phyloP scores from a whole-genome alignment of 78 protist species.

The Dictyostelium intermedium region DNA sequence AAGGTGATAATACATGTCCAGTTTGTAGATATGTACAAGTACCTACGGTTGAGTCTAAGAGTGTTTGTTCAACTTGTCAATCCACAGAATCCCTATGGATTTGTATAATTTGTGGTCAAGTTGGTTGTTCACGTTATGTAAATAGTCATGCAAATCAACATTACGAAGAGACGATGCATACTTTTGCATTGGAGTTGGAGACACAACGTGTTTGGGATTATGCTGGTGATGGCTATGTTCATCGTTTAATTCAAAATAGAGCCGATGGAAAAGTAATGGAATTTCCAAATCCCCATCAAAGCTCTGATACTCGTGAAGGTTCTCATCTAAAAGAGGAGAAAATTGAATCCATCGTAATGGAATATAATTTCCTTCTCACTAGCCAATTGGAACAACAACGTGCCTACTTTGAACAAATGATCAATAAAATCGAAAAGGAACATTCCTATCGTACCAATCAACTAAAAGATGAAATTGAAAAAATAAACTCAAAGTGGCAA shows the following conservation, averaged over 20 bases:
- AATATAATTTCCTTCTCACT: slow-evolving; percentile 87
- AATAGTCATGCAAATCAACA: slow-evolving; percentile 92
- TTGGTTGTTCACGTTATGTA: slow-evolving; percentile 91
- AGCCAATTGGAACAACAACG: slow-evolving; percentile 89
- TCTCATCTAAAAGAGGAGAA: slow-evolving; percentile 86
- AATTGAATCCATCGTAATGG: slow-evolving; percentile 80
- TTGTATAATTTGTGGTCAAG: slow-evolving; percentile 93
- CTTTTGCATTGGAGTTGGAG: slow-evolving; percentile 91
- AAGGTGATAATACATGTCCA: slow-evolving; percentile 81
- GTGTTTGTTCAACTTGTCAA: slow-evolving; percentile 63
- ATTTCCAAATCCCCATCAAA: slow-evolving; percentile 89
- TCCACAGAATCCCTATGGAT: slow-evolving; percentile 90
- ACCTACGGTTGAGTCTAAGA: slow-evolving; percentile 52
- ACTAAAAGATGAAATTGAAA: slow-evolving; percentile 45
- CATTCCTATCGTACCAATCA: not conserved
- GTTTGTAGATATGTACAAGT: slow-evolving; percentile 87
- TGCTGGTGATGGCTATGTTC: slow-evolving; percentile 93
- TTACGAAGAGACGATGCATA: slow-evolving; percentile 89
- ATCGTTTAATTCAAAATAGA: slow-evolving; percentile 84
- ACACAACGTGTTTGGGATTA: slow-evolving; percentile 97
- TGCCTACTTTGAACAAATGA: slow-evolving; percentile 79
- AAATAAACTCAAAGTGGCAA: not conserved
- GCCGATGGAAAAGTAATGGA: slow-evolving; percentile 94
- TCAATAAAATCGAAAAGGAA: slow-evolving; percentile 63
- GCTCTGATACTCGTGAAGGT: slow-evolving; percentile 92